Conservation (phyloP, 2,329 filamentous ascomycete genomes). For the Mycosphaerella sp. region DNA sequence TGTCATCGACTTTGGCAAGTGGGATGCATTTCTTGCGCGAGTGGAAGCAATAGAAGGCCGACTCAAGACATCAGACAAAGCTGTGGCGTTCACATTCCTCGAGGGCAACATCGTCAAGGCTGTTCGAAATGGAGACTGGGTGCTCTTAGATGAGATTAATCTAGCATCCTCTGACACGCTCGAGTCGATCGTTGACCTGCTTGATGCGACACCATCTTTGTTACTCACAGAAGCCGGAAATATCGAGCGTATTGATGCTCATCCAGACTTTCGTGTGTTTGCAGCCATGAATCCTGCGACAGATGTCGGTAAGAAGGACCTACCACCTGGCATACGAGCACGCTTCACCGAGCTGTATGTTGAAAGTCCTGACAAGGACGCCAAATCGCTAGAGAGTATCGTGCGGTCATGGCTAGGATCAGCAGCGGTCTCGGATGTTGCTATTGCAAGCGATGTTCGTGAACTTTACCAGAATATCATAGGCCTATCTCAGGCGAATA, state of each 20-base stretch:
- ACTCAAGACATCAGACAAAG: constrained; percentile 63
- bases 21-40: constrained; percentile 71
- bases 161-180: constrained; percentile 89
- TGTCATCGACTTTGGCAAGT: constrained; percentile 51
- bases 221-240: constrained; percentile 89
- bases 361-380: constrained; percentile 76
- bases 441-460: constrained; percentile 73
- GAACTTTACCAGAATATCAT: constrained; percentile 86
- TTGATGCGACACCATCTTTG: constrained; percentile 73
- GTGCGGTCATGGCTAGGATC: constrained; percentile 81
- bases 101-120: constrained; percentile 96
- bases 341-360: constrained; percentile 96
- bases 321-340: constrained; percentile 80
- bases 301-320: constrained; percentile 90
- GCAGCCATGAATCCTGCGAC: constrained; percentile 99
- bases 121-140: constrained; percentile 93
- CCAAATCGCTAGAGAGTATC: constrained; percentile 80
- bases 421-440: constrained; percentile 60
- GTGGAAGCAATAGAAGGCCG: constrained; percentile 76
- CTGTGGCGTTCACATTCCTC: constrained; percentile 89
- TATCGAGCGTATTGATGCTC: constrained; percentile 80
- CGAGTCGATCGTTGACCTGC: constrained; percentile 83
- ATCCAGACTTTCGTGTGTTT: constrained; percentile 91
- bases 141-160: constrained; percentile 95
- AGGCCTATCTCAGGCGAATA: constrained; percentile 69